These are phyloP conservation scores for Cyberlindnera lachancei DNA, from an alignment of 805 yeast genomes.

Conservation along the genomic window DNA sequence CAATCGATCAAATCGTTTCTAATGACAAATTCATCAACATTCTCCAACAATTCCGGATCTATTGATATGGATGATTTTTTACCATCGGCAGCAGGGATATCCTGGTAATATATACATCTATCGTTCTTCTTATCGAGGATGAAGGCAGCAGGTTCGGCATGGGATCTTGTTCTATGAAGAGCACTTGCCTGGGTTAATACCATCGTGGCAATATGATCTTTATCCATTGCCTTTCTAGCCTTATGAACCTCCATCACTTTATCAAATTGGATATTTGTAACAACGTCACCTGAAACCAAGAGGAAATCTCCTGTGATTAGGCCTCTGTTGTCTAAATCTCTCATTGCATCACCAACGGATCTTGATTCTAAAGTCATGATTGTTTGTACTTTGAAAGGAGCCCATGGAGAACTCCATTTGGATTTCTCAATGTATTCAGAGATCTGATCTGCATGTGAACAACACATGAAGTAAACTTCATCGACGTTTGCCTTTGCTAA, in stretches of 20 bases:
- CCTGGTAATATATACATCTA: conserved; percentile 80
- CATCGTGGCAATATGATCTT: conserved; percentile 92
- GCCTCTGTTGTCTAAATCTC: conserved; percentile 89
- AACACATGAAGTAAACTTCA: conserved; percentile 86
- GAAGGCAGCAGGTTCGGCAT: conserved; percentile 76
- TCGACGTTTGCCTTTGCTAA: conserved; percentile 84
- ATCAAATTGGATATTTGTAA: conserved; percentile 80
- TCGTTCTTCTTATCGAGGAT: conserved; percentile 66
- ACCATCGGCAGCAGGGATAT: conserved; percentile 46
- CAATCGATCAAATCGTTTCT: conserved; percentile 95
- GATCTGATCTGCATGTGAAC: conserved; percentile 84
- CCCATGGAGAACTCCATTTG: conserved; percentile 58
- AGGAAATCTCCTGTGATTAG: conserved; percentile 85
- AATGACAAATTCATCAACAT: conserved; percentile 65
- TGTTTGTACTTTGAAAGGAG: conserved; percentile 78
- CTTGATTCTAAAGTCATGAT: conserved; percentile 79
- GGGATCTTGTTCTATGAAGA: conserved; percentile 75
- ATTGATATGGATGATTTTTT: conserved; percentile 47
- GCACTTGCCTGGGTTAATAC: conserved; percentile 82
- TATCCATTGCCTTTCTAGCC: conserved; percentile 63
- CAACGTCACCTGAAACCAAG: conserved; percentile 88
- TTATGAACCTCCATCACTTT: conserved; percentile 69
- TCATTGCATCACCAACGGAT: conserved; percentile 95
- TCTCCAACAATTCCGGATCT: conserved; percentile 77
- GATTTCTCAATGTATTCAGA: conserved; percentile 71